phyloP scores from a whole-genome alignment of 2,329 filamentous ascomycete genomes.

The Dryadomyces quercivorus region DNA sequence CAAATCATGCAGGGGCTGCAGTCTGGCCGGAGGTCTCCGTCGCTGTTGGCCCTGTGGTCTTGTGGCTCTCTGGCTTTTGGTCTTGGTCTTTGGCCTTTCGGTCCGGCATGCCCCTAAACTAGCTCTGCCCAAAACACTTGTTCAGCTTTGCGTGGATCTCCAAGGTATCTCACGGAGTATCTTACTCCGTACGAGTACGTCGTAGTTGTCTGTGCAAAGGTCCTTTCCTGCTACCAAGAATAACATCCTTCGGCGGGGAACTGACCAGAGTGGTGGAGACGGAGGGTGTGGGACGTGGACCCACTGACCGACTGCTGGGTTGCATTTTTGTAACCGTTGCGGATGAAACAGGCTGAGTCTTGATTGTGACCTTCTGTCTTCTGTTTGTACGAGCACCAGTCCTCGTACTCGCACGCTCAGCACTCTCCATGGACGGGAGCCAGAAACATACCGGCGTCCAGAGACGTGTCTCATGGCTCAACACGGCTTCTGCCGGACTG shows the following conservation, averaged over 20 bases:
- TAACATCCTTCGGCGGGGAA: slow-evolving; percentile 1
- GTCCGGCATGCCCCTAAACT: too few relatives aligned
- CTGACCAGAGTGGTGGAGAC: neutral
- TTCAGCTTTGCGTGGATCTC: neutral
- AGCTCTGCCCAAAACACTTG: neutral
- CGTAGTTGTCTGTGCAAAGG: neutral
- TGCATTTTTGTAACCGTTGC: slow-evolving; percentile 4
- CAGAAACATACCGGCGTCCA: too few relatives aligned
- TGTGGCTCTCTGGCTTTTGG: too few relatives aligned
- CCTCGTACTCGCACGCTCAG: neutral
- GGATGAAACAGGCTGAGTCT: slow-evolving; percentile 9
- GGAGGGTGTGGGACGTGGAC: slow-evolving; percentile 3
- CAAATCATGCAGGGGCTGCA: slow-evolving; percentile 1
- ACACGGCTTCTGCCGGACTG: too few relatives aligned
- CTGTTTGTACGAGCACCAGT: neutral
- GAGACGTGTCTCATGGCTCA: too few relatives aligned
- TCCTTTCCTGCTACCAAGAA: neutral
- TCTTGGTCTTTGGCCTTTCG: too few relatives aligned
- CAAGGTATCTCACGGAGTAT: neutral
- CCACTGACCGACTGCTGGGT: slow-evolving; percentile 7
- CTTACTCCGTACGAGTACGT: neutral
- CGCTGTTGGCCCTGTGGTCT: too few relatives aligned
- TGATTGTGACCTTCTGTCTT: neutral
- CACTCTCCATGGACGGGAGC: too few relatives aligned
- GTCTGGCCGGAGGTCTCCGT: neutral